Percentiles rank a stretch among this genome's conserved stretches.
phyloP scores from a whole-genome alignment of 179 eudicot species.

The Silene noctiflora region DNA sequence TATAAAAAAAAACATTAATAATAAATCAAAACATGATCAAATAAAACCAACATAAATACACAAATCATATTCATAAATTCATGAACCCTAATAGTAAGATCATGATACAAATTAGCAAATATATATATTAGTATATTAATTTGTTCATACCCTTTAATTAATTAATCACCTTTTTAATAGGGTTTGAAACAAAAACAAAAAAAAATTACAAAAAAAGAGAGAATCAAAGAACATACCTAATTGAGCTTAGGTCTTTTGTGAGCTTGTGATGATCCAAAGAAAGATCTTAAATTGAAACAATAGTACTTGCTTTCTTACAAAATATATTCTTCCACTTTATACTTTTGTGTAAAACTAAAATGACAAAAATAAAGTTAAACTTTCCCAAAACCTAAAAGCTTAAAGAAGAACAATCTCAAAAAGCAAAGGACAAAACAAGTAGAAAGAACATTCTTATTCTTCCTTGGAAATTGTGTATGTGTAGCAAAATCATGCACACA shows the following conservation, averaged over 20 bases:
- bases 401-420: conserved; percentile 21
- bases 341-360: neutral
- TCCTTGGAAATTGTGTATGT: conserved; percentile 36
- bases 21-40: neutral
- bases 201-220: neutral
- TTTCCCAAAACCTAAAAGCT: conserved; percentile 17
- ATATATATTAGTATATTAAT: neutral
- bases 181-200: neutral
- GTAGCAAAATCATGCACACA: neutral
- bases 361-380: conserved; percentile 15
- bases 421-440: conserved; percentile 21
- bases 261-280: conserved; percentile 15
- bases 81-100: neutral
- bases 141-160: neutral
- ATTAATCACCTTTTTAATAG: neutral
- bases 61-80: neutral
- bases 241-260: neutral
- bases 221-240: conserved; percentile 14
- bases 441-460: conserved; percentile 25
- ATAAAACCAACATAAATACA: too few relatives aligned
- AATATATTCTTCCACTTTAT: neutral
- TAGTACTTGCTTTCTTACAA: neutral
- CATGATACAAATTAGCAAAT: too few relatives aligned
- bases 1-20: neutral
- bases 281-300: conserved; percentile 18